phyloP scores from a whole-genome alignment of 345 rosid species.

The Acer yangbiense region DNA sequence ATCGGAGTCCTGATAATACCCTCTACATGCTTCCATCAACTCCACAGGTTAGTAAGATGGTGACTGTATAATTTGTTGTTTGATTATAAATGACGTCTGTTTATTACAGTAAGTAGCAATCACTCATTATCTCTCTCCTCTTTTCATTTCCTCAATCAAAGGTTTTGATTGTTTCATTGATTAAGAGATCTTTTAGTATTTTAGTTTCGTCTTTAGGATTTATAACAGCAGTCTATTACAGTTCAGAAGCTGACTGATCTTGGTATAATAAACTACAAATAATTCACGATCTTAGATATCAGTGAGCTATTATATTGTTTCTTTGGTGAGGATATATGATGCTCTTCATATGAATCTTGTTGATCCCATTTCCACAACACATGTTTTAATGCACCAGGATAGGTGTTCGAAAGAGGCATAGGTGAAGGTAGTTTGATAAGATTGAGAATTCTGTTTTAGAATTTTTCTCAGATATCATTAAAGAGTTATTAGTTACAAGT shows the following conservation, averaged over 20 bases:
- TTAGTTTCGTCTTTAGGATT: neutral
- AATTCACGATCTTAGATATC: neutral
- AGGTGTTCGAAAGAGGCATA: no score
- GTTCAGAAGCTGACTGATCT: neutral
- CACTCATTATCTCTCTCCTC: neutral
- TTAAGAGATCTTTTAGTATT: neutral
- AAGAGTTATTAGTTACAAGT: no score
- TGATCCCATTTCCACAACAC: neutral
- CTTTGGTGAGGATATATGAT: neutral
- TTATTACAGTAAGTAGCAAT: neutral
- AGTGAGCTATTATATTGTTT: neutral
- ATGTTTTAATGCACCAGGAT: no score
- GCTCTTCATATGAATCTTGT: neutral
- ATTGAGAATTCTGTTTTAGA: no score
- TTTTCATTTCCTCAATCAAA: neutral
- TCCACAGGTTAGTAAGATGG: slow-evolving; percentile 70
- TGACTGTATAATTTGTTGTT: neutral
- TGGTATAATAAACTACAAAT: neutral
- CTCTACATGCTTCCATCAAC: slow-evolving; percentile 93
- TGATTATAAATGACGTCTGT: neutral
- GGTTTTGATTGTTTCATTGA: slow-evolving; percentile 3
- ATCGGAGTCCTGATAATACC: slow-evolving; percentile 79
- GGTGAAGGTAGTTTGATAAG: no score
- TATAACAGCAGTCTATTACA: neutral
- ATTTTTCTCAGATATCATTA: no score